These are phyloP conservation scores for Botrytis deweyae DNA, from an alignment of 2,329 filamentous ascomycete genomes.

Conservation along the genomic window DNA sequence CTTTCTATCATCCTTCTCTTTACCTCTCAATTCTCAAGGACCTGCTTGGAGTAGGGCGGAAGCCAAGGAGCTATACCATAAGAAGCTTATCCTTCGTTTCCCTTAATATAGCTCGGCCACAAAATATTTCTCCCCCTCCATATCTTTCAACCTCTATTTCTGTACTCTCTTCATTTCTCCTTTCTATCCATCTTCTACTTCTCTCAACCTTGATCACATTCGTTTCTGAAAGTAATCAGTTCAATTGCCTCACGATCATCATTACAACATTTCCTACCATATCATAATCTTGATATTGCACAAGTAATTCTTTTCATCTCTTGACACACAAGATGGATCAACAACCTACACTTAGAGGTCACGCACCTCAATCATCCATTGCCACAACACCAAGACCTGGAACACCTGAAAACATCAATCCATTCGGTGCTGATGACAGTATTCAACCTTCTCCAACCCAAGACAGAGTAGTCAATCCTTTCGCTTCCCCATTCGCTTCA, in stretches of 20 bases:
- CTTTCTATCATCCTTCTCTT: neutral
- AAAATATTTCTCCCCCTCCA: neutral
- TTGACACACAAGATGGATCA: neutral
- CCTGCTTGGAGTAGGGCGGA: neutral
- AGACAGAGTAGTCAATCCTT: constrained; percentile 32
- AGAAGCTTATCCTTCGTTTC: neutral
- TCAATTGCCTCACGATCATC: neutral
- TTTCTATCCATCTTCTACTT: neutral
- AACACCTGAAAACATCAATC: constrained; percentile 41
- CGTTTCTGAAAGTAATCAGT: neutral
- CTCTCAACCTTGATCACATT: neutral
- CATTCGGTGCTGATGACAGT: constrained; percentile 36
- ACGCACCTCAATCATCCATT: constrained; percentile 31
- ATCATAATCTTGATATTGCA: neutral
- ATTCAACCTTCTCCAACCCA: constrained; percentile 28
- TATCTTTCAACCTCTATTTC: neutral
- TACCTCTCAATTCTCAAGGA: neutral
- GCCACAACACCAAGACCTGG: constrained; percentile 41
- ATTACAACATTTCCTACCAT: neutral
- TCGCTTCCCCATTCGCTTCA: constrained; percentile 43
- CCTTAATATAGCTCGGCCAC: neutral
- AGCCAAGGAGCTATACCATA: neutral
- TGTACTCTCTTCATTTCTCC: neutral
- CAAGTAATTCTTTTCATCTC: too few relatives aligned
- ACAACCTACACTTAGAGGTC: constrained; percentile 25